A percentile compares a stretch with the other conserved stretches of the same genome.
Evolutionary conservation across 2,329 filamentous ascomycete species (phyloP).

Genomic region (Pseudogymnoascus sp.): DNA sequence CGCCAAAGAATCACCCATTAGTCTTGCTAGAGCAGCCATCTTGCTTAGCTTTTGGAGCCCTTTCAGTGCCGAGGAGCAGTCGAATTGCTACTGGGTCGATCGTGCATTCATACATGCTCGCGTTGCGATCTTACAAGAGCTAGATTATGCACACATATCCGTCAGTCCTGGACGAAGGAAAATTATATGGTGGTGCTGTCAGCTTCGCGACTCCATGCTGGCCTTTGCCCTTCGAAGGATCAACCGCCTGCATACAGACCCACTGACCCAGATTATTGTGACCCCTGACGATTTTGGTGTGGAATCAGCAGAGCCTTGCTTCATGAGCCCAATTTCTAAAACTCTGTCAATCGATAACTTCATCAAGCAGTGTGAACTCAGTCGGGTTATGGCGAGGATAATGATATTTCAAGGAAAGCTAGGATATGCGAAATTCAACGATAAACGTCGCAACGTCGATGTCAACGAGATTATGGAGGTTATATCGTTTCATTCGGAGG

Average conservation of each 20-base stretch:
- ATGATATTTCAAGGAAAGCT: constrained; percentile 3
- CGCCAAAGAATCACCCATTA: constrained; percentile 6
- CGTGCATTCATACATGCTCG: constrained; percentile 10
- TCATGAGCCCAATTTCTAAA: constrained; percentile 3
- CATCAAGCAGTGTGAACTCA: constrained; percentile 10
- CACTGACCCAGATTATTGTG: not conserved
- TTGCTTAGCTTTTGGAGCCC: constrained; percentile 12
- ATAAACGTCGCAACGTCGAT: not conserved
- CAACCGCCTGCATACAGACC: constrained; percentile 4
- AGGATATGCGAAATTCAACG: constrained; percentile 7
- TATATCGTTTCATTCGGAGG: constrained; percentile 8
- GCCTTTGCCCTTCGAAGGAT: constrained; percentile 9
- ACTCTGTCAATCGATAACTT: constrained; percentile 7
- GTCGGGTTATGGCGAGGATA: constrained; percentile 11
- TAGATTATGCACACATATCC: not conserved
- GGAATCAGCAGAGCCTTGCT: constrained; percentile 1
- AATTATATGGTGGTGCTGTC: constrained; percentile 11
- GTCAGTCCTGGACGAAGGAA: constrained; percentile 1
- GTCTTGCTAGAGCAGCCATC: constrained; percentile 8
- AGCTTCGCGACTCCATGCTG: constrained; percentile 9
- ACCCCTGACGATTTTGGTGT: constrained; percentile 4
- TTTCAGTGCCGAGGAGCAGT: constrained; percentile 10
- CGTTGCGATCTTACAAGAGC: constrained; percentile 1
- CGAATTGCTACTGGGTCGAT: constrained; percentile 12
- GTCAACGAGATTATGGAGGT: constrained; percentile 9